Evolutionary conservation across 345 rosid species (phyloP).

Genomic region (Turnera subulata): DNA sequence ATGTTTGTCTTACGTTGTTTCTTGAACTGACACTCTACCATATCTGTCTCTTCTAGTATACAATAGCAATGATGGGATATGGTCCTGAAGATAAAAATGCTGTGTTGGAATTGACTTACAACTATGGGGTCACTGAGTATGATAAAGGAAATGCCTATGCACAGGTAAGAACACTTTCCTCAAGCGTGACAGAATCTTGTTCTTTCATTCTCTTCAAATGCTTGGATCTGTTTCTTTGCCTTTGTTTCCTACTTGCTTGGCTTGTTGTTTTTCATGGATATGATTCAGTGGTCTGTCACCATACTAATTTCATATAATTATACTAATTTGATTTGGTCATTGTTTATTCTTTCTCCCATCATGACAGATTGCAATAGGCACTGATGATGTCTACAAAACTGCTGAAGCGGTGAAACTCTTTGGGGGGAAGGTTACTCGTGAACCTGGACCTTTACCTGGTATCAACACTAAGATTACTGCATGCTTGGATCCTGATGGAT

Average conservation of each 20-base stretch:
- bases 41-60: constrained; percentile 42
- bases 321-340: too few species aligned
- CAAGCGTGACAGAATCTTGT: not conserved
- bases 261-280: not conserved
- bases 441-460: constrained; percentile 97
- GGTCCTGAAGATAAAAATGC: constrained; percentile 88
- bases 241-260: not conserved
- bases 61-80: constrained; percentile 87
- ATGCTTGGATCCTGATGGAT: constrained; percentile 96
- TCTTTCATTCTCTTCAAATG: not conserved
- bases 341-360: constrained; percentile 4
- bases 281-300: constrained; percentile 6
- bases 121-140: constrained; percentile 86
- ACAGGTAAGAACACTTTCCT: constrained; percentile 44
- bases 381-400: constrained; percentile 91
- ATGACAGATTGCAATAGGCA: constrained; percentile 90
- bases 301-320: constrained; percentile 6
- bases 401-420: constrained; percentile 77
- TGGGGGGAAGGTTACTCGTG: constrained; percentile 88
- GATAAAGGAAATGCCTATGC: constrained; percentile 92
- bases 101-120: constrained; percentile 87
- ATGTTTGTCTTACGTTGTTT: not conserved
- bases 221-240: not conserved
- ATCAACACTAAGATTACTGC: constrained; percentile 93
- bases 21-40: constrained; percentile 9